These are phyloP conservation scores for Aristolochia californica DNA, from an alignment of 164 flowering plant species.

Conservation along the genomic window DNA sequence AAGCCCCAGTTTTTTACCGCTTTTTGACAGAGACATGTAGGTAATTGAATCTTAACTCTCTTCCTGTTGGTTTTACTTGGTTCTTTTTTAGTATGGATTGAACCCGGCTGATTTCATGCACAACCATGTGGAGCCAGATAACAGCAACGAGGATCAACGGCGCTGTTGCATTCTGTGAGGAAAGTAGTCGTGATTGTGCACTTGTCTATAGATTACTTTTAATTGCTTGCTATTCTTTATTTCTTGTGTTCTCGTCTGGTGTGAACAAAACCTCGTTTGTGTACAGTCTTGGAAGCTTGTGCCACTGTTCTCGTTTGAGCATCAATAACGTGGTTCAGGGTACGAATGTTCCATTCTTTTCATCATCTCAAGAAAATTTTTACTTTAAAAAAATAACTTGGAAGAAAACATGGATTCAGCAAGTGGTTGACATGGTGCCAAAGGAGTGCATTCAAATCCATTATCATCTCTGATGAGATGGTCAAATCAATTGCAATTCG, in stretches of 20 bases:
- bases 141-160: slow-evolving; percentile 12
- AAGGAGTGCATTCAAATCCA: no score
- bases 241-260: background rate
- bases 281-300: background rate
- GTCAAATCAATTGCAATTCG: no score
- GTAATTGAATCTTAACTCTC: background rate
- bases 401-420: no score
- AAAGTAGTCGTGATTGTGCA: background rate
- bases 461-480: no score
- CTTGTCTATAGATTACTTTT: background rate
- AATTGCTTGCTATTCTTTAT: slow-evolving; percentile 11
- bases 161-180: slow-evolving; percentile 12
- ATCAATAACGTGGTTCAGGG: no score
- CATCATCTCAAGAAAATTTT: no score
- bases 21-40: background rate
- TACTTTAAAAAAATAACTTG: no score
- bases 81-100: slow-evolving; percentile 42
- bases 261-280: background rate
- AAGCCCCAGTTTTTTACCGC: no score
- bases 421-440: no score
- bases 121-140: slow-evolving; percentile 8
- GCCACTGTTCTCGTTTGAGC: no score
- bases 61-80: background rate
- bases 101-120: slow-evolving; percentile 21
- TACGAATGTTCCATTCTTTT: no score